Evolutionary conservation across 805 yeast species (phyloP), one percentile per base, ranked within the genome.

Genomic region (Yarrowia bubula): DNA sequence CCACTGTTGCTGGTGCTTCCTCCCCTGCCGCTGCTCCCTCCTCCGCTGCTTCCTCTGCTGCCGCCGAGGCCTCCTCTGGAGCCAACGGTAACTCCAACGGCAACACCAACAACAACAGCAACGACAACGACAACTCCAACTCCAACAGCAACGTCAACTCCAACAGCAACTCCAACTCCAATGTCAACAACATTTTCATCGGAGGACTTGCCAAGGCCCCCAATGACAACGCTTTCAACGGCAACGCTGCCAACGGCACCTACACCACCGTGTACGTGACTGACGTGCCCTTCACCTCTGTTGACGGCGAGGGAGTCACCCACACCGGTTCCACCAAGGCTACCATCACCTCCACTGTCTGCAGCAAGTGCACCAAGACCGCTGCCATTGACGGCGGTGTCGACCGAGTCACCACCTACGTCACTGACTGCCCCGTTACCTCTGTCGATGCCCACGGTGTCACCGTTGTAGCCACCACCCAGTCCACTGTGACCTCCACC

Each of bases 401-500:
- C 5, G 53, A 47, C 28, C 22, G 28, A 17, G 39, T 47, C 53
- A 47, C 39, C 28, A 11, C 11, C 38, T 47, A 47, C 39, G 53
- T 47, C 10, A 32, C 53, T 13, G 53, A 47, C 39, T 47, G 53
- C 18, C 53, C 53, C n/a, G 53, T 47, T 9, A 47, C 39, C 39
- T 4, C 28, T 15, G 53, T 47, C 10, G 28, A 47, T n/a, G 53
- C 53, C 28, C 22, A 47, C 28, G 53, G 53, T 3, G 14, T 17
- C n/a, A 47, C 53, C 5, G 17, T 14, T 2, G 39, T 33, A 5
- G 53, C 13, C 1, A 32, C n/a, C n/a, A 31, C 53, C 39, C 22
- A 47, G 53, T n/a, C 38, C 53, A 47, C 53, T 10, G 53, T 47
- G 35, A 47, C 53, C 13, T 47, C 53, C 28, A 47, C 53, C 39